Evolutionary conservation across 176 grass and related monocot species (phyloP), one percentile per base, ranked within the genome.

Genomic region (Rhynchospora breviuscula): DNA sequence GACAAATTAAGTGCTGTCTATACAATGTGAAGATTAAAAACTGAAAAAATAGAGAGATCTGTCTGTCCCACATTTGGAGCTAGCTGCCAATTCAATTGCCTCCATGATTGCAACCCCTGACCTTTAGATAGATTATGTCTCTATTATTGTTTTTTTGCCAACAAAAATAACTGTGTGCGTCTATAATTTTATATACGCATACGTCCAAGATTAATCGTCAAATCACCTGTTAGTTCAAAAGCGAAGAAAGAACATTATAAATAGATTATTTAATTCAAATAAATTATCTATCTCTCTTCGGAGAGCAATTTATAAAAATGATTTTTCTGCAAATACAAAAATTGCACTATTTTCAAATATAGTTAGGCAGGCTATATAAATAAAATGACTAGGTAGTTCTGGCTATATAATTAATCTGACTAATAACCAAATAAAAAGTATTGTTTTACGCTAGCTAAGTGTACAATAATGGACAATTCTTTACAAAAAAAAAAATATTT

Each of bases 21-120:
- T 22, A 73, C 33, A 84, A 81, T 87, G 23, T 46, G 53, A 83
- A 83, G 53, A 57, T 79, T 10, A 56, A 18, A 40, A 51, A 67
- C 6, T 59, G 48, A 59, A 56, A 79, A 79, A 60, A 82, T 12
- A 29, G 79, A 52, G 71, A 80, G 73, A 84, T 35, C 17, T 46
- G 68, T 35, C 17, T 46, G 68, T 63, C 71, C 81, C 59, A 64
- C 82, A 59, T 46, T 58, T 23, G 31, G 66, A 52, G 59, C 60
- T 62, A 62, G n/a, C 18, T 62, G 48, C 73, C 48, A 75, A 84
- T 59, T 46, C 77, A 84, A 69, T 84, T 88, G 44, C 80, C 81
- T 88, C 80, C 15, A 84, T 88, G 68, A 84, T 88, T 88, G 67
- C 10, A 12, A 7, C 56, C 61, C 66, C 49, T 46, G 59, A 17